Base-by-base conservation (phyloP, 495 filamentous ascomycete genomes). In the Patellaria atrata region DNA sequence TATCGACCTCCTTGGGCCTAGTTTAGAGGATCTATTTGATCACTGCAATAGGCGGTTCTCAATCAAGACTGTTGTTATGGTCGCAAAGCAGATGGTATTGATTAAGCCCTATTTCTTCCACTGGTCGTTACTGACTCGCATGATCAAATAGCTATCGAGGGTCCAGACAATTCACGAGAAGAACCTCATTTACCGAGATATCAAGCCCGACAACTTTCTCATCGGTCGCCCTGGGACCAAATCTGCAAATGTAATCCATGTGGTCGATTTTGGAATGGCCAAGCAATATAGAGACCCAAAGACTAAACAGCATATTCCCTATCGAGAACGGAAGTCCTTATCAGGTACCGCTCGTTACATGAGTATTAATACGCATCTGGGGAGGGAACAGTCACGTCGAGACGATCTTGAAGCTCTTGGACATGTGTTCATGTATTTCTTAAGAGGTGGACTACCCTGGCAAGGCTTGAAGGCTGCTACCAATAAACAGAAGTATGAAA, bases 401-500 rank as follows among this genome's bases (percentile, higher is more conserved):
- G 89, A 99, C 55, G 89, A 99, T 58, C 61, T 99, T 33, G 89
- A 99, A 56, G 89, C 89, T 0, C 59, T 99, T 13, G 89, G 89
- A 12, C 89, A 99, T 53, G 89, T 99, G 17, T 99, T 99, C 65
- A 87, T 99, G 81, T 99, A 99, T 64, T 99, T 99, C 64, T 64
- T 99, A 43, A 67, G 91, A 30, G 89, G 89, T 38, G 91, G 91
- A 34, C 68, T 99, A 39, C 89, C 89, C 13, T 99, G 89, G 89
- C 89, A 99, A 62, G 89, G 89, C 32, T 64, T 99, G 50, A 96
- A 96, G 65, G 89, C 89, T 56, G 91, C 91, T 12, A 99, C 89
- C 40, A 99, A 99, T 66, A 99, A 99, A 71, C 89, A 99, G 55
- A 99, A 99, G 63, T 99, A 99, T 47, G 89, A 99, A 62, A 96